Base-by-base conservation (phyloP, 2,329 filamentous ascomycete species). In the Fusarium kyushuense region DNA sequence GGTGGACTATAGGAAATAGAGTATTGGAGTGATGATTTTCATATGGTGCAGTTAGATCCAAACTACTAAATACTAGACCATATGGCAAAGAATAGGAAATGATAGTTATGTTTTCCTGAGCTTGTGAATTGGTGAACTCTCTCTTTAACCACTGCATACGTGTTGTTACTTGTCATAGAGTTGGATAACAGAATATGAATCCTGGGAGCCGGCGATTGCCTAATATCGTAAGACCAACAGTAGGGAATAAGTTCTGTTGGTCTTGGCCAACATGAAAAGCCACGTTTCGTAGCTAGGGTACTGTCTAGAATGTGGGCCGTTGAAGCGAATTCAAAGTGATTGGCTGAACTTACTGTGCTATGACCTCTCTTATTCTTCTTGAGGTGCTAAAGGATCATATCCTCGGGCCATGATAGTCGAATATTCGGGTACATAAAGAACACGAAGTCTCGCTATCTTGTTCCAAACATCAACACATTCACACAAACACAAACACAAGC, bases 1-100 rank as follows among this genome's bases (percentile, higher is more conserved):
- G 3, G 2, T 7, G 1, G 11, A 16, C 14, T 9, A 16, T 4
- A 9, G 3, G 3, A 13, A 4, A 16, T 3, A 9, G 9, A 19
- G 5, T 16, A 3, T 6, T 27, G 32, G 23, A 3, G 10, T 27
- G 10, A 4, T 19, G 19, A 7, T 29, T 14, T 19, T 30, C 17
- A 6, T 45, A 10, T 19, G 19, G 19, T 10, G 13, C 3, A 19
- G 7, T 17, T 30, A 8, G 3, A 45, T 12, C 3, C 19, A 9
- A 6, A n/a, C 2, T 9, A 13, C 14, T 5, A 17, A 23, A 11
- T 17, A 2, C 1, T 6, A 17, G 1, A 17, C 4, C 2, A 4
- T 17, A 25, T 5, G 5, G 4, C 11, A 11, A 10, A 1, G 7
- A 5, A 38, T 21, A 17, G 21, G 4, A 25, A 16, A 10, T 3